These are phyloP conservation scores for Ettlia oleoabundans DNA, from an alignment of 139 green algal species.

Conservation along the genomic window DNA sequence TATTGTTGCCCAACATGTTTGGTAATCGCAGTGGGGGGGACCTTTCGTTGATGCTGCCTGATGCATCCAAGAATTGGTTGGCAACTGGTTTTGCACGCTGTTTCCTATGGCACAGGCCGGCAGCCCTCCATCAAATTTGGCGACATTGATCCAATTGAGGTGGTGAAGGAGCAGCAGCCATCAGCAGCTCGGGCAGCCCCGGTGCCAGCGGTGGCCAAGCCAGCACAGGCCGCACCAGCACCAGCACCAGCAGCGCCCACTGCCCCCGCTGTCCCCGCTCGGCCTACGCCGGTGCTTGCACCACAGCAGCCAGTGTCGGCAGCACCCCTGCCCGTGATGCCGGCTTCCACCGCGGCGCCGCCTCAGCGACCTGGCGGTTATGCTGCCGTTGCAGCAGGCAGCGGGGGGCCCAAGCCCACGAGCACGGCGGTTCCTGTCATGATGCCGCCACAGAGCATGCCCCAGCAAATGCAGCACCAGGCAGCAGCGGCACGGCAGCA, in stretches of 20 bases:
- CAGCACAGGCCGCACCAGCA: background rate
- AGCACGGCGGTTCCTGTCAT: background rate
- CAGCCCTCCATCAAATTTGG: conserved; percentile 43
- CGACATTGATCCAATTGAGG: conserved; percentile 35
- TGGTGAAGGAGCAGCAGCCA: background rate
- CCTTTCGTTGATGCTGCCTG: background rate
- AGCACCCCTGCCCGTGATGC: background rate
- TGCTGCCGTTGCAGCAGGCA: background rate
- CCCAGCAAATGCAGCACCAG: conserved; percentile 7
- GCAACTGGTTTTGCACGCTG: background rate
- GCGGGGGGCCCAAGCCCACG: conserved; percentile 1
- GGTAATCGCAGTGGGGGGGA: background rate
- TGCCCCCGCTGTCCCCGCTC: background rate
- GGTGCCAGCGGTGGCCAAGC: background rate
- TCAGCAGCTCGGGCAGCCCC: background rate
- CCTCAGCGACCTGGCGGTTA: background rate
- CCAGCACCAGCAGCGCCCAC: background rate
- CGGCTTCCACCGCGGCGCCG: background rate
- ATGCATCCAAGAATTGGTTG: too few species aligned
- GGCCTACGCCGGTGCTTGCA: background rate
- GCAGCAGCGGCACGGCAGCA: background rate
- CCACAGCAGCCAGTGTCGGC: background rate
- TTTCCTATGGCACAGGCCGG: background rate
- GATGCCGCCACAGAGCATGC: background rate
- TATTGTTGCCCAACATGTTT: background rate